These are phyloP conservation scores for Volvariella volvacea DNA, from an alignment of 1,284 basidiomycete genomes.

Conservation along the genomic window DNA sequence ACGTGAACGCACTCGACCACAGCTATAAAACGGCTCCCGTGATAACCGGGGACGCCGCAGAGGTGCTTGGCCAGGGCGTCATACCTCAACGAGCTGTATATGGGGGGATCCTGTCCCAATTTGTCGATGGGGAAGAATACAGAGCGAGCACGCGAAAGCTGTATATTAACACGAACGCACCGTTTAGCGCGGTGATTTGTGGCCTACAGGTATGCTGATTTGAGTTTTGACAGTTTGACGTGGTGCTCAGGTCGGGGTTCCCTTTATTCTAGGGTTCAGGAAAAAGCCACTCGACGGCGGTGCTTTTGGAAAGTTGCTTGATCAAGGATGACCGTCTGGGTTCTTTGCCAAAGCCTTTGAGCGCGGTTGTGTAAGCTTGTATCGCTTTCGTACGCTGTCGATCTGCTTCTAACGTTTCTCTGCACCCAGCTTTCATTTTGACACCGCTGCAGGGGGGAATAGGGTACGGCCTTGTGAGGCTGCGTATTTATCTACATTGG, in stretches of 20 bases:
- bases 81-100: no score
- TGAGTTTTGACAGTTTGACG: no score
- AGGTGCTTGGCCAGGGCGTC: no score
- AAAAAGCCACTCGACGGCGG: conserved; percentile 15
- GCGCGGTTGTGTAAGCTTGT: conserved; percentile 12
- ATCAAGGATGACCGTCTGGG: conserved; percentile 12
- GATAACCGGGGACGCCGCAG: no score
- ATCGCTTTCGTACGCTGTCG: conserved; percentile 1
- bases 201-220: conserved; percentile 17
- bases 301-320: conserved; percentile 12
- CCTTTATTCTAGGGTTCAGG: conserved; percentile 11
- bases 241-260: no score
- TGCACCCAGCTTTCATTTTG: no score
- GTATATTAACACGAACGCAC: conserved; percentile 20
- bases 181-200: conserved; percentile 20
- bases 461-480: neutral
- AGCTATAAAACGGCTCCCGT: no score
- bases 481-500: neutral
- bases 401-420: neutral
- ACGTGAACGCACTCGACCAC: no score
- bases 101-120: no score
- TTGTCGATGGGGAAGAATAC: no score
- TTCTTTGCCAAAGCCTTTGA: conserved; percentile 8
- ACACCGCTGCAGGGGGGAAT: no score
- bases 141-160: conserved; percentile 1